phyloP scores from a whole-genome alignment of 2,329 filamentous ascomycete species.

The Fusarium graminum region DNA sequence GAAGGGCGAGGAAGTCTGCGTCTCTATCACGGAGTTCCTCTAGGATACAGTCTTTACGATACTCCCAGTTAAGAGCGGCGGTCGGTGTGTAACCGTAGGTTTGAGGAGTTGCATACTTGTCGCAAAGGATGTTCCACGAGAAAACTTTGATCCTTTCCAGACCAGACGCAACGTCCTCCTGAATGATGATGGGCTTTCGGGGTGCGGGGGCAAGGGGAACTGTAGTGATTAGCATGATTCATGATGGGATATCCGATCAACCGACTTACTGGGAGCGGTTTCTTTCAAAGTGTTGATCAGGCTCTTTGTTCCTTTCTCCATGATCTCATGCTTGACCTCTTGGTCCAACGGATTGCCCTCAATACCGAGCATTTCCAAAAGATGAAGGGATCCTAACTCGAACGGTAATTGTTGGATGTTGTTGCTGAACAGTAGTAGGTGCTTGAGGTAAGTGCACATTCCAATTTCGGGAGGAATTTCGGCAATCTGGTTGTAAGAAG shows the following conservation, averaged over 20 bases:
- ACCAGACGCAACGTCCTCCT: slow-evolving; percentile 69
- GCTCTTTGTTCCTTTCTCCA: slow-evolving; percentile 88
- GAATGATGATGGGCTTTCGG: slow-evolving; percentile 83
- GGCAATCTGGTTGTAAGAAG: slow-evolving; percentile 87
- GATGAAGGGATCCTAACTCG: slow-evolving; percentile 89
- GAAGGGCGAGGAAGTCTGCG: slow-evolving; percentile 91
- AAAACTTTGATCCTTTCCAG: slow-evolving; percentile 84
- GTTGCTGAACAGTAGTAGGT: slow-evolving; percentile 91
- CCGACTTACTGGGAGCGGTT: slow-evolving; percentile 80
- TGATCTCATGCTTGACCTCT: slow-evolving; percentile 82
- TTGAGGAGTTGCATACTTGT: slow-evolving; percentile 87
- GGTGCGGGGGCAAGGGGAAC: slow-evolving; percentile 82
- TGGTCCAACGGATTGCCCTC: slow-evolving; percentile 89
- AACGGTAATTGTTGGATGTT: slow-evolving; percentile 83
- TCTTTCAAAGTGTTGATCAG: slow-evolving; percentile 87
- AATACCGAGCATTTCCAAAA: slow-evolving; percentile 89
- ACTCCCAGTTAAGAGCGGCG: slow-evolving; percentile 86
- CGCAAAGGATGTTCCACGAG: slow-evolving; percentile 96
- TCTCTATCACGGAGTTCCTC: slow-evolving; percentile 83
- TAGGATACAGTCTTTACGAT: slow-evolving; percentile 84
- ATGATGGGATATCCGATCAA: background rate
- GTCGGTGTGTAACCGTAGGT: slow-evolving; percentile 93
- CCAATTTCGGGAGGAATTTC: slow-evolving; percentile 90
- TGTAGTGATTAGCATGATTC: slow-evolving; percentile 56
- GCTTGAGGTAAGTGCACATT: slow-evolving; percentile 94